Evolutionary conservation across 331 rosid species (phyloP).

Genomic region (Acacia concinna): DNA sequence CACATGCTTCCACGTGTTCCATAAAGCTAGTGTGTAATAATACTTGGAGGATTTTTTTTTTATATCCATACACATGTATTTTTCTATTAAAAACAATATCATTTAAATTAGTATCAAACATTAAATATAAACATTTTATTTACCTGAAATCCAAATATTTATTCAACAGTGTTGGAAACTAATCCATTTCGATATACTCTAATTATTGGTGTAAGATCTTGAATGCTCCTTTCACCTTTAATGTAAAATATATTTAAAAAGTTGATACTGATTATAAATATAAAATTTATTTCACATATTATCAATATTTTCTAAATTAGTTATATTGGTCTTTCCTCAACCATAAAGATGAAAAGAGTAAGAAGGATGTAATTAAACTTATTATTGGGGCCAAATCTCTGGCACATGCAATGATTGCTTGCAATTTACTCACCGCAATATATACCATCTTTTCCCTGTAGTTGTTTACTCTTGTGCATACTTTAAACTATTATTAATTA

Average conservation of each 20-base stretch:
- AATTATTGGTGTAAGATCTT: neutral
- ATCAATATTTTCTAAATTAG: too few relatives aligned
- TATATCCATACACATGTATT: too few relatives aligned
- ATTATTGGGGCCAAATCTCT: conserved; percentile 37
- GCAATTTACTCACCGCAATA: conserved; percentile 56
- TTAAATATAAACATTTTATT: too few relatives aligned
- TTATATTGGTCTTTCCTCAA: too few relatives aligned
- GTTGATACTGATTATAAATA: too few relatives aligned
- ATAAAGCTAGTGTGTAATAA: conserved; percentile 31
- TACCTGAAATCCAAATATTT: too few relatives aligned
- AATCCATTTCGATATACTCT: too few relatives aligned
- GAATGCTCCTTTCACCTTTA: neutral
- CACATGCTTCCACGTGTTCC: conserved; percentile 70
- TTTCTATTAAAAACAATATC: neutral
- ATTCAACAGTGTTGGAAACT: too few relatives aligned
- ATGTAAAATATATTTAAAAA: too few relatives aligned
- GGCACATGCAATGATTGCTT: conserved; percentile 71
- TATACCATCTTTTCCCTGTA: conserved; percentile 25
- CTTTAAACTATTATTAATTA: conserved; percentile 32
- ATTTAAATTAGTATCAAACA: too few relatives aligned
- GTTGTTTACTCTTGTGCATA: conserved; percentile 29
- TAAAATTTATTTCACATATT: too few relatives aligned
- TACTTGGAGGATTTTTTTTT: conserved; percentile 30
- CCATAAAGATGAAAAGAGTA: too few relatives aligned
- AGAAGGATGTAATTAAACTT: conserved; percentile 1